Evolutionary conservation across 1,139 yeast genomes (phyloP).

Genomic region (Wickerhamomyces sp.): DNA sequence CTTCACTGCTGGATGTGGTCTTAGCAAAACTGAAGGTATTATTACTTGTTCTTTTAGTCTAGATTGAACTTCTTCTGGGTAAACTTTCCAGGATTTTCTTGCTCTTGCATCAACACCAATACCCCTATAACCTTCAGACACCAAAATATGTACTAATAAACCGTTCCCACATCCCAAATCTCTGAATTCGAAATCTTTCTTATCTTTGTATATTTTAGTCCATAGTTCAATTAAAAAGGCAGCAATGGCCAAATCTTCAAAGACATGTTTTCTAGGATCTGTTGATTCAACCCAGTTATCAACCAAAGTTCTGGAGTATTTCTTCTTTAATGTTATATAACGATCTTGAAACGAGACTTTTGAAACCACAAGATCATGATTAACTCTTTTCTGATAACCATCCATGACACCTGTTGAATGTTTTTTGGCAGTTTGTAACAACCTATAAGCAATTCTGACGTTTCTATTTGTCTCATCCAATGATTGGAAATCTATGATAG

Average conservation of each 20-base stretch:
- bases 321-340: slow-evolving; percentile 75
- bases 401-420: slow-evolving; percentile 79
- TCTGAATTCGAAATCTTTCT: slow-evolving; percentile 60
- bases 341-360: slow-evolving; percentile 80
- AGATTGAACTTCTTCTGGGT: slow-evolving; percentile 56
- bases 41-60: slow-evolving; percentile 70
- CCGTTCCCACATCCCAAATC: slow-evolving; percentile 98
- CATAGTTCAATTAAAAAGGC: slow-evolving; percentile 91
- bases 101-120: slow-evolving; percentile 86
- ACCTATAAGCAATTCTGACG: slow-evolving; percentile 73
- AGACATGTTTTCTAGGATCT: slow-evolving; percentile 93
- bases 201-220: slow-evolving; percentile 49
- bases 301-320: slow-evolving; percentile 72
- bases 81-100: slow-evolving; percentile 81
- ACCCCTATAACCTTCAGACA: slow-evolving; percentile 77
- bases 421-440: slow-evolving; percentile 73
- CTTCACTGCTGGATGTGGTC: slow-evolving; percentile 61
- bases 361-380: slow-evolving; percentile 82
- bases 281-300: slow-evolving; percentile 89
- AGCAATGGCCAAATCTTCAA: slow-evolving; percentile 94
- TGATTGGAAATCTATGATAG: slow-evolving; percentile 26
- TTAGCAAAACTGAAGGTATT: slow-evolving; percentile 64
- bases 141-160: slow-evolving; percentile 67
- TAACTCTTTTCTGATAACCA: slow-evolving; percentile 85
- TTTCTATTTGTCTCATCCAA: slow-evolving; percentile 53